Base-by-base conservation (phyloP, 2,329 filamentous ascomycete genomes). In the Rhinocladiella mackenziei region DNA sequence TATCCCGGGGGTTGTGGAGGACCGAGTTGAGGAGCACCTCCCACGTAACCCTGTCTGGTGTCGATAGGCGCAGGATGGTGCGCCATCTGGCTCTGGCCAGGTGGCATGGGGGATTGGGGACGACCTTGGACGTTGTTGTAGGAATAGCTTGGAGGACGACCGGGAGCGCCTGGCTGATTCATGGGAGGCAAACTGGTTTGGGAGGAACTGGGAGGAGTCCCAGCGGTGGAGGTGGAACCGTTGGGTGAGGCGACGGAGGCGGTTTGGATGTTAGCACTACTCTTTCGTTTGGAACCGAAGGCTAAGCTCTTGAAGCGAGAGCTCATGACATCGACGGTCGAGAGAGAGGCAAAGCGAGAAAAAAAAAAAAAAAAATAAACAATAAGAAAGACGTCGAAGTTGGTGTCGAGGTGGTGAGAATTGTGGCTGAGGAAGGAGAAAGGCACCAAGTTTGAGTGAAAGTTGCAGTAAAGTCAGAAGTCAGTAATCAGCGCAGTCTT, bases 141-240 rank as follows among this genome's bases (percentile, higher is more conserved):
- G 47, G 77, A 75, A 63, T 83, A 83, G 60, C 77, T 81, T 31
- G 80, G 80, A 56, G 80, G 80, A 48, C 78, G 74, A 56, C 77
- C 78, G 56, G 77, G 68, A 30, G 71, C 69, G 52, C 75, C 72
- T 61, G 65, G 60, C 38, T 55, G 57, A 43, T 62, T 62, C 56
- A 78, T 81, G 72, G 80, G 80, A 56, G 74, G 66, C 33, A 75
- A 67, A 56, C 72, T 75, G 48, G 71, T 69, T 40, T 65, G 68
- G 20, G 71, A 74, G 32, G 69, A 65, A 58, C 67, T 72, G 51
- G 58, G 59, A 60, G 63, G 56, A 46, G 60, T 59, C 35, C 56
- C 55, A 51, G 57, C 56, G 50, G 55, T 63, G 33, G 59, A 52
- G 36, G 60, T 60, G 48, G 56, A 56, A 37, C 53, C 51, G 53